Percentiles rank a stretch among this genome's conserved stretches.
These are phyloP conservation scores for Lipomyces starkeyi DNA, from an alignment of 805 yeast species.

Conservation along the genomic window DNA sequence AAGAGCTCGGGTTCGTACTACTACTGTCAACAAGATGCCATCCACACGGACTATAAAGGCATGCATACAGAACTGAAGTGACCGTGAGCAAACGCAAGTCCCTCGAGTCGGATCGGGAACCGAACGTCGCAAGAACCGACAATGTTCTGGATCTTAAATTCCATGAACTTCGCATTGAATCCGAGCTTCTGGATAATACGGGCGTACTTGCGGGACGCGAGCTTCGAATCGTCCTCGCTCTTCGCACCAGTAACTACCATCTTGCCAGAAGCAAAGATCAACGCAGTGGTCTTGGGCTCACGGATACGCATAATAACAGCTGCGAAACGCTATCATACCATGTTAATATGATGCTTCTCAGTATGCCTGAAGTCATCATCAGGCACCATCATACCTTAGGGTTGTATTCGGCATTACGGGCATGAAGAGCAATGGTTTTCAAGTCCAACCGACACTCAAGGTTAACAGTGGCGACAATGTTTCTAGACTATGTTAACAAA, in stretches of 20 bases:
- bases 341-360: conserved; percentile 6
- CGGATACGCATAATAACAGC: conserved; percentile 99
- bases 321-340: conserved; percentile 74
- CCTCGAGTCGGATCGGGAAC: conserved; percentile 96
- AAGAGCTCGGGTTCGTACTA: conserved; percentile 93
- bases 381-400: conserved; percentile 58
- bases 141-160: conserved; percentile 96
- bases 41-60: not conserved
- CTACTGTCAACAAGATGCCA: conserved; percentile 14
- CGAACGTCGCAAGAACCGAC: conserved; percentile 99
- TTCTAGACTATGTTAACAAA: conserved; percentile 54
- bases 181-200: conserved; percentile 98
- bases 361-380: not conserved
- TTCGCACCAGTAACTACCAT: conserved; percentile 99
- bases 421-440: conserved; percentile 96
- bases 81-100: conserved; percentile 97
- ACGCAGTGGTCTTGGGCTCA: conserved; percentile 97
- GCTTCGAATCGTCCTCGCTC: conserved; percentile 96
- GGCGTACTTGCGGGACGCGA: conserved; percentile 97
- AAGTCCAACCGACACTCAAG: conserved; percentile 94
- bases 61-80: conserved; percentile 63
- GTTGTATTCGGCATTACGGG: conserved; percentile 98
- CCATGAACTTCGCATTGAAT: conserved; percentile 96
- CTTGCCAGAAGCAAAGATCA: conserved; percentile 97
- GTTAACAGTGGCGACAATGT: conserved; percentile 97